Percentiles rank a stretch among this genome's conserved stretches.
phyloP scores from a whole-genome alignment of 2,329 filamentous ascomycete species.

The Falciphora oryzae region DNA sequence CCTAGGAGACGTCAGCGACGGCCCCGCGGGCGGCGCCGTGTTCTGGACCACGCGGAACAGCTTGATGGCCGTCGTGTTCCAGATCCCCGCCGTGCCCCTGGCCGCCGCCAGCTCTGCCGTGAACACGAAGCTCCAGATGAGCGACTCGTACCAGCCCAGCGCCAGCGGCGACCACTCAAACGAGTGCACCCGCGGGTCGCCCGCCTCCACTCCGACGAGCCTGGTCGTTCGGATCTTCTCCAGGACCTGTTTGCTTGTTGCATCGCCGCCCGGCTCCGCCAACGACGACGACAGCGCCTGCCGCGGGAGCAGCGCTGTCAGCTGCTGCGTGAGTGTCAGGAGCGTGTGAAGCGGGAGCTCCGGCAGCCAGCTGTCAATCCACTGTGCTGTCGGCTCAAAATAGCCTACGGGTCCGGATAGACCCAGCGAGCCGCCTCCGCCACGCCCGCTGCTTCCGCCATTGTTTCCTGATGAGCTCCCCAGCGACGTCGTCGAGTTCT shows the following conservation, averaged over 20 bases:
- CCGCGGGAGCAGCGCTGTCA: slow-evolving; percentile 51
- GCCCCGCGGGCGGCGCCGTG: slow-evolving; percentile 64
- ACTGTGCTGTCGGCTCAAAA: slow-evolving; percentile 75
- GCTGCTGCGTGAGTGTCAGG: slow-evolving; percentile 66
- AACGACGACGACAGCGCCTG: slow-evolving; percentile 39
- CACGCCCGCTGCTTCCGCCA: slow-evolving; percentile 1
- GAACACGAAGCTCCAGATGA: slow-evolving; percentile 92
- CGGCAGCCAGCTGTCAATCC: slow-evolving; percentile 94
- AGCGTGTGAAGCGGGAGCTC: slow-evolving; percentile 85
- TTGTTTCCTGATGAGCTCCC: slow-evolving; percentile 47
- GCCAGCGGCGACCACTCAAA: slow-evolving; percentile 93
- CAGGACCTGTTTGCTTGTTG: slow-evolving; percentile 25
- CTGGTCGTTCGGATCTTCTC: slow-evolving; percentile 53
- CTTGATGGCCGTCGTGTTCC: slow-evolving; percentile 85
- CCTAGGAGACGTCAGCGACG: slow-evolving; percentile 75
- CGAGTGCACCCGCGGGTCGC: slow-evolving; percentile 67
- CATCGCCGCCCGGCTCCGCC: slow-evolving; percentile 19
- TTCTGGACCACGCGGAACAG: slow-evolving; percentile 90
- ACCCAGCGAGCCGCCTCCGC: background rate
- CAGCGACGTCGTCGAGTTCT: slow-evolving; percentile 83
- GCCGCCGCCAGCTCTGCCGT: slow-evolving; percentile 81
- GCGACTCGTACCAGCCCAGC: slow-evolving; percentile 90
- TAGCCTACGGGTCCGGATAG: background rate
- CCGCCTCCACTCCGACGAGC: slow-evolving; percentile 67
- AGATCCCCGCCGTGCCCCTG: slow-evolving; percentile 83